phyloP scores from a whole-genome alignment of 768 basidiomycete genomes.

The Agaricus subrufescens region DNA sequence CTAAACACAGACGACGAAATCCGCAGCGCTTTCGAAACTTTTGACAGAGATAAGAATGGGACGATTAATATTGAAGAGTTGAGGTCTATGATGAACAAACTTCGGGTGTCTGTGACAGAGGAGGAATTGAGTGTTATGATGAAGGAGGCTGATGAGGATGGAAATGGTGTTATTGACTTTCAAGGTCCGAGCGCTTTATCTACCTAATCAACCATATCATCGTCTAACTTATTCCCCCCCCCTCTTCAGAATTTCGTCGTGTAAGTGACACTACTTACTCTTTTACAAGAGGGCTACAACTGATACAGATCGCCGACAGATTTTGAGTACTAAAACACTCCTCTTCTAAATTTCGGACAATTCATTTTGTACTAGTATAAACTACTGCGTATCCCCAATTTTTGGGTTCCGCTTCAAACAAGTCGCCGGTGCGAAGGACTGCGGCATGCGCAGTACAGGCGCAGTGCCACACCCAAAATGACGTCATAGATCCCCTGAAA shows the following conservation, averaged over 20 bases:
- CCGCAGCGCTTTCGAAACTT: slow-evolving; percentile 94
- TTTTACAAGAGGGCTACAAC: no score
- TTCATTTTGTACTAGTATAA: neutral
- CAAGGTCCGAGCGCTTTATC: slow-evolving; percentile 39
- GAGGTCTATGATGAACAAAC: slow-evolving; percentile 86
- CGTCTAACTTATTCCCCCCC: neutral
- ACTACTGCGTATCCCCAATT: neutral
- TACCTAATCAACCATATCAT: neutral
- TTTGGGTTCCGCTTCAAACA: no score
- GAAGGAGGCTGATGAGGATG: slow-evolving; percentile 80
- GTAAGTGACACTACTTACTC: neutral
- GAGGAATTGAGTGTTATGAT: slow-evolving; percentile 88
- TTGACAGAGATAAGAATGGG: slow-evolving; percentile 95
- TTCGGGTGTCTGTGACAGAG: slow-evolving; percentile 78
- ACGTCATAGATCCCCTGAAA: neutral
- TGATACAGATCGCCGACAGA: neutral
- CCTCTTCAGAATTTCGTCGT: slow-evolving; percentile 10
- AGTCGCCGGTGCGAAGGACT: no score
- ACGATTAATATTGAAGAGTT: slow-evolving; percentile 84
- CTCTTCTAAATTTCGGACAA: neutral
- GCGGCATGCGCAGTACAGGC: no score
- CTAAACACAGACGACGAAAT: slow-evolving; percentile 77
- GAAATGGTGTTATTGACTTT: slow-evolving; percentile 83
- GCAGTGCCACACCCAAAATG: neutral
- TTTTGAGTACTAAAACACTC: neutral